phyloP scores from a whole-genome alignment of 164 flowering plant genomes.

The Vitis amurensis region DNA sequence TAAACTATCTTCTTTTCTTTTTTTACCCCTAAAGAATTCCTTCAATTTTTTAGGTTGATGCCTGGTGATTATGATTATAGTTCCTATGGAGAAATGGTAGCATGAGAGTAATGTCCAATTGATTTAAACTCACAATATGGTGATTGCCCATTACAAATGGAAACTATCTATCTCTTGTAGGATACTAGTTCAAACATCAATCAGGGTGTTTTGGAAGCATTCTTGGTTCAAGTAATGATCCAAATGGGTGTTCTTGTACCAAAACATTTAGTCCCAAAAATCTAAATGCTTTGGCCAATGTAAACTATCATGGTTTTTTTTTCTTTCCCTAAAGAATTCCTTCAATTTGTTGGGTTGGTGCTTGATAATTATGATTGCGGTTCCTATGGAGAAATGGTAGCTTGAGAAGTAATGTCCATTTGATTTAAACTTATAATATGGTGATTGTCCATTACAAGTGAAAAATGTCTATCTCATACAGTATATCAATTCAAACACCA shows the following conservation, averaged over 20 bases:
- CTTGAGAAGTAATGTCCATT: slow-evolving; percentile 44
- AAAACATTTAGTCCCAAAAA: slow-evolving; percentile 51
- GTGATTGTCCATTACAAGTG: not conserved
- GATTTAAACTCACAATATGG: slow-evolving; percentile 33
- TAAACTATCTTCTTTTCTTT: slow-evolving; percentile 26
- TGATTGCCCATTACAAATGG: not conserved
- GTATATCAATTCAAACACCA: slow-evolving; percentile 91
- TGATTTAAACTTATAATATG: slow-evolving; percentile 40
- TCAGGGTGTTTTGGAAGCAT: slow-evolving; percentile 85
- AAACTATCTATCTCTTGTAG: slow-evolving; percentile 39
- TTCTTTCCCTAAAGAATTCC: not conserved
- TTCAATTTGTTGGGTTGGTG: too few species aligned
- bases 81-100: slow-evolving; percentile 87
- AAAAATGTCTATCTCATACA: slow-evolving; percentile 29
- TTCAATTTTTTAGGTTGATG: too few species aligned
- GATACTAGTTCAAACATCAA: slow-evolving; percentile 83
- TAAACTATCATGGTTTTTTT: slow-evolving; percentile 26
- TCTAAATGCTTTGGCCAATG: slow-evolving; percentile 69
- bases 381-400: slow-evolving; percentile 87
- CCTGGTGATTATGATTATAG: slow-evolving; percentile 32
- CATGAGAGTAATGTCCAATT: slow-evolving; percentile 50
- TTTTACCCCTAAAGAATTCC: not conserved
- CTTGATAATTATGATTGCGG: slow-evolving; percentile 31
- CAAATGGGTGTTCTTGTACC: slow-evolving; percentile 99
- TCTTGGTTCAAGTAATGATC: slow-evolving; percentile 92